Percentiles rank a stretch among this genome's conserved stretches.
These are phyloP conservation scores for Tolypocladium cylindrosporum DNA, from an alignment of 2,329 filamentous ascomycete genomes.

Conservation along the genomic window DNA sequence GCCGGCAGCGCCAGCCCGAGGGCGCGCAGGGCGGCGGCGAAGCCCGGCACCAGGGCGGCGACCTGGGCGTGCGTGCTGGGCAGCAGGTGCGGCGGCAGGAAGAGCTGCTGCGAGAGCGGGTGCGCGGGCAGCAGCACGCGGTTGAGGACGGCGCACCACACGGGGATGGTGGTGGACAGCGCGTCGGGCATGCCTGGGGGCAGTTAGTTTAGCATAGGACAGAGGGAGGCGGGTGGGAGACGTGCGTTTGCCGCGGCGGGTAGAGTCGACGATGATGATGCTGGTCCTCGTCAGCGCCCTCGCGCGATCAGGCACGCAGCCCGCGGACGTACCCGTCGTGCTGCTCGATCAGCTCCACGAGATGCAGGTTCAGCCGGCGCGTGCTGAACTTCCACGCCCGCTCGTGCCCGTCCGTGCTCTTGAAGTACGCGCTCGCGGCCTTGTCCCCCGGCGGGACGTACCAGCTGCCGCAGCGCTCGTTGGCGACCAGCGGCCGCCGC, in stretches of 20 bases:
- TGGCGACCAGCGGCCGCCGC: slow-evolving; percentile 67
- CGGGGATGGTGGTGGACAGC: slow-evolving; percentile 83
- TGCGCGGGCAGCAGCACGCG: slow-evolving; percentile 58
- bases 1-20: slow-evolving; percentile 49
- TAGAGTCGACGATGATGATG: slow-evolving; percentile 85
- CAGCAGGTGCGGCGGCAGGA: slow-evolving; percentile 63
- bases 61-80: slow-evolving; percentile 71
- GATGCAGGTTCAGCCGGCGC: slow-evolving; percentile 72
- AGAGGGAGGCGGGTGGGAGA: slow-evolving; percentile 2
- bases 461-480: slow-evolving; percentile 95
- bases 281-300: slow-evolving; percentile 20
- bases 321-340: slow-evolving; percentile 41
- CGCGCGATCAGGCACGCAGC: background rate
- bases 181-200: slow-evolving; percentile 76
- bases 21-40: slow-evolving; percentile 34
- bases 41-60: slow-evolving; percentile 46
- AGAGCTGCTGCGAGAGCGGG: slow-evolving; percentile 40
- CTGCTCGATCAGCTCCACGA: slow-evolving; percentile 57
- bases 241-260: slow-evolving; percentile 74
- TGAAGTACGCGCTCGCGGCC: slow-evolving; percentile 78
- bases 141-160: slow-evolving; percentile 89
- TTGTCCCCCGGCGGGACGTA: slow-evolving; percentile 64
- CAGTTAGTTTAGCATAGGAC: too few species aligned
- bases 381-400: slow-evolving; percentile 87
- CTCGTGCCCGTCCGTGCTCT: slow-evolving; percentile 91